Evolutionary conservation across 225 moss, liverwort and hornwort genomes (phyloP), one percentile per base, ranked within the genome.

Genomic region (Rhytidiadelphus loreus): DNA sequence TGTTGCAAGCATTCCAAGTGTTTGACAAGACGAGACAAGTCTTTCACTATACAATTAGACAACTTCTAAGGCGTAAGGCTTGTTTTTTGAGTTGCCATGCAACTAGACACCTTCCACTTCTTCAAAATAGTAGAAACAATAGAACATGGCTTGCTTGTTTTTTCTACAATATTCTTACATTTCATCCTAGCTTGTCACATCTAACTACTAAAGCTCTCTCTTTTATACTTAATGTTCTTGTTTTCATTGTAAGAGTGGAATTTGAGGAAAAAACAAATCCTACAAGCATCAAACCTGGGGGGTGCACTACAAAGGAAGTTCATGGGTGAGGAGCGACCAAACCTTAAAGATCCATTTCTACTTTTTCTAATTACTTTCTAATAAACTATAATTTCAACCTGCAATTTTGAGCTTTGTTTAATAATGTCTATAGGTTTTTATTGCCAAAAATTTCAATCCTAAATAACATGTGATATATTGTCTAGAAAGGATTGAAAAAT

Each of bases 181-280:
- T 1, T 18, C 29, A 72, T 17, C 17, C 5, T 11, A 29, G 2
- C 29, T 10, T 4, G 2, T 44, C 1, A 0, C 72, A 73, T 30
- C 18, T 6, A 46, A 44, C 46, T 73, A 72, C 46, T 46, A 73
- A 18, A 11, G 30, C 73, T 46, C 25, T 72, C 24, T 73, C 30
- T 5, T 17, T 5, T 17, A 4, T 26, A 3, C 46, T 16, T 46
- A 73, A 73, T 46, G 17, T 29, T 46, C 46, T 46, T 46, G 17
- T 16, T 10, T 1, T 29, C 73, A 73, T 30, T 72, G 16, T 10
- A 6, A 64, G 18, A 35, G 19, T 26, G 18, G 17, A 46, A 73
- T 30, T 29, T 46, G 30, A 9, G 2, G 43, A 28, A 2, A 72
- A 44, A 30, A 0, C 1, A 26, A 71, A 41, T 16, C 71, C 4